A percentile compares a stretch with the other conserved stretches of the same genome.
Conservation (phyloP, 495 filamentous ascomycete genomes). For the Apodospora peruviana region DNA sequence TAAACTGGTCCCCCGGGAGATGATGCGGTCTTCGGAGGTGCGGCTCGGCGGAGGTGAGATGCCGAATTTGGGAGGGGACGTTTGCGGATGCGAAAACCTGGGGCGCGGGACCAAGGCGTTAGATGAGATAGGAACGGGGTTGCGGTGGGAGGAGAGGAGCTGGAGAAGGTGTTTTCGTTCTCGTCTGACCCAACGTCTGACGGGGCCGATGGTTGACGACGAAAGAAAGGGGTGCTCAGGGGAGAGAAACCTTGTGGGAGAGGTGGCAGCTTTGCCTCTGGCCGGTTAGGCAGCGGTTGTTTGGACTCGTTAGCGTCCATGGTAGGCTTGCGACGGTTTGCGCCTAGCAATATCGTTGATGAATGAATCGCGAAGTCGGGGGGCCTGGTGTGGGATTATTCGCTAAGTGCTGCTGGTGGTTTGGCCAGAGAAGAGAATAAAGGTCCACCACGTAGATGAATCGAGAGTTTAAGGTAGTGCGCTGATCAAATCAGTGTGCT, state of each 20-base stretch:
- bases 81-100: slow-evolving; percentile 25
- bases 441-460: too few relatives aligned
- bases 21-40: background rate
- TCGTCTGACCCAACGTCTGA: too few relatives aligned
- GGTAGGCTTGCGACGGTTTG: background rate
- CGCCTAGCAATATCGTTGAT: background rate
- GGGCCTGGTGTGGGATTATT: too few relatives aligned
- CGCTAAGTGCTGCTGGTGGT: too few relatives aligned
- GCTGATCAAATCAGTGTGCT: too few relatives aligned
- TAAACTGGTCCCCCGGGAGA: slow-evolving; percentile 24
- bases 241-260: slow-evolving; percentile 39
- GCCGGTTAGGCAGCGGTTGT: slow-evolving; percentile 16
- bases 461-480: too few relatives aligned
- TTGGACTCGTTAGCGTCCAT: background rate
- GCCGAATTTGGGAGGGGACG: slow-evolving; percentile 15
- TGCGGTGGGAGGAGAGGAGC: background rate
- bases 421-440: too few relatives aligned
- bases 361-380: background rate
- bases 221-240: background rate
- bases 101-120: background rate
- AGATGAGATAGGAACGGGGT: background rate
- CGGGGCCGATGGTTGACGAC: too few relatives aligned
- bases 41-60: background rate
- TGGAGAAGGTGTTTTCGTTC: too few relatives aligned
- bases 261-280: slow-evolving; percentile 35